Base-by-base conservation (phyloP, 2,329 filamentous ascomycete genomes). In the Clonostachys solani region DNA sequence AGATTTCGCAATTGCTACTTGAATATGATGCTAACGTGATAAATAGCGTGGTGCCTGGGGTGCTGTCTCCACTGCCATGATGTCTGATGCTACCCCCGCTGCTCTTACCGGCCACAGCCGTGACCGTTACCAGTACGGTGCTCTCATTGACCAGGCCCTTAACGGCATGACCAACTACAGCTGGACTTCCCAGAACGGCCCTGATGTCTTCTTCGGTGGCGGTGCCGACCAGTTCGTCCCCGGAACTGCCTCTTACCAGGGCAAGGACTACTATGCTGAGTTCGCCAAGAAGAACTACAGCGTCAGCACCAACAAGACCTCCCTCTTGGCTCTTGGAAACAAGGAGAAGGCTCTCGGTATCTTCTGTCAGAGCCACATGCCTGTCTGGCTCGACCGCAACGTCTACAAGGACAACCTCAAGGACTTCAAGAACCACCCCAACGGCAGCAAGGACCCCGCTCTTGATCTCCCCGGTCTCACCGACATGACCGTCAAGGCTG, bases 401-500 rank as follows among this genome's bases (percentile, higher is more conserved):
- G 75, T 95, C 54, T 94, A 88, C 73, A 80, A 72, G 10, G 71
- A 83, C 19, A 91, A 92, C 68, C 71, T 92, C 19, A 71, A 75
- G 54, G 73, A 66, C 42, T 75, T 85, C 52, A 77, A 78, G 49
- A 89, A 92, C 64, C 77, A 86, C 56, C 88, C 89, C 1, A 73
- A 79, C 12, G 88, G 88, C 44, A 76, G 76, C 51, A 74, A 77
- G 40, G 72, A 69, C 15, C 72, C 86, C 38, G 88, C 88, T 6
- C 73, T 78, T 8, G 88, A 94, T 59, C 81, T 92, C 29, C 89
- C 89, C 1, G 89, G 89, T 5, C 81, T 94, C 44, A 92, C 90
- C 69, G 87, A 94, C 41, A 95, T 95, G 89, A 92, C 89, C 0
- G 73, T 92, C 56, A 95, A 95, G 73, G 89, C 89, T 19, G 79